Base-by-base conservation (phyloP, 23 red algal genomes). In the Gracilaria domingensis region DNA sequence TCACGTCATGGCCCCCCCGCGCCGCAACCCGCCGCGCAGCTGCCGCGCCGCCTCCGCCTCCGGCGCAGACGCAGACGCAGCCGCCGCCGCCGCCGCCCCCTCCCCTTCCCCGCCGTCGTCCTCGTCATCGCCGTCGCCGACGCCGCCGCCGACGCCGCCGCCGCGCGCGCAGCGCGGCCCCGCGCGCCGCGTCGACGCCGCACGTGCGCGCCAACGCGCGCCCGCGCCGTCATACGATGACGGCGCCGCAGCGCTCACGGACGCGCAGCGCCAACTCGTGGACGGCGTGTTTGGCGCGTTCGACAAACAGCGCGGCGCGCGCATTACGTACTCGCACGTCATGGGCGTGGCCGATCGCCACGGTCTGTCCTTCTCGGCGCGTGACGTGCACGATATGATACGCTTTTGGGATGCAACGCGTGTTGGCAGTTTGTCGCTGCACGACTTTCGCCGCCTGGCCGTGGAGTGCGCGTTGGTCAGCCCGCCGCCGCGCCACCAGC, bases 1-100 rank as follows among this genome's bases (percentile, higher is more conserved):
- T 12, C 45, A 26, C 73, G 34, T 47, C 73, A 53, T 55, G 51
- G 1, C 9, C 17, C 9, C 51, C 77, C 77, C 45, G 12, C 30
- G 77, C 58, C 39, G 58, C 53, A 81, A 56, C 53, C 77, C 77
- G 30, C 17, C 77, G 77, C 77, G 53, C 39, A 18, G 45, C 53
- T 39, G 17, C 20, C 29, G 39, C 14, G 53, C 53, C 77, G 28
- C 36, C 34, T 35, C 39, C 30, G 77, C 77, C 32, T 29, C 11
- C 12, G 28, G 25, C 33, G 75, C 38, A 21, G 28, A 28, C 32
- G 29, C 48, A 2, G 32, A 17, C 26, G 75, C 38, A 26, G 75
- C 32, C 75, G 54, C 75, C 75, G 48, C 29, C 32, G 29, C 48
- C 13, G 32, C 32, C 26, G 75, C 38, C 75, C n/a, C 36, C 34